Evolutionary conservation across 805 yeast species (phyloP), one percentile per base, ranked within the genome.

Genomic region (Teunomyces pallodes): DNA sequence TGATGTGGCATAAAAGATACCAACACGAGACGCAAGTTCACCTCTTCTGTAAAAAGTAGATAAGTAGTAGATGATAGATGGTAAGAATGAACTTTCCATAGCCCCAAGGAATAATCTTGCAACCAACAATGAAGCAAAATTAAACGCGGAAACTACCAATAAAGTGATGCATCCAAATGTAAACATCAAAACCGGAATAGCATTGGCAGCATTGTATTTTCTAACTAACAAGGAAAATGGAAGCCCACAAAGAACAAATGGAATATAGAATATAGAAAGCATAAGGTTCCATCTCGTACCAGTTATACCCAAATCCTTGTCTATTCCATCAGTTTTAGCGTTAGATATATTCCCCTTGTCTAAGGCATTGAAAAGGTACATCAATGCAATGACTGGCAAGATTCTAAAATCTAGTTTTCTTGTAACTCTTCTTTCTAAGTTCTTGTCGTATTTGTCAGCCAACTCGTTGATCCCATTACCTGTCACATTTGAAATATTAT

Each of bases 341-440:
- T 77, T 76, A 12, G 76, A 69, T 42, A 77, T 75, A 52, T 77
- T 77, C 12, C 79, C 77, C 51, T 73, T 74, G 55, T 77, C 80
- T 46, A 77, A 65, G 10, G 78, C 74, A 52, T 74, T 74, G 61
- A 75, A 76, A 31, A 77, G 63, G 50, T 77, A 77, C 74, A 75
- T 69, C 26, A 74, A 29, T 14, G 80, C 72, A 45, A 75, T 64
- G 40, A 74, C 60, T 1, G 81, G 81, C 24, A 77, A 59, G 27
- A 77, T 72, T 46, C 71, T 59, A 38, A 67, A 42, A 52, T 77
- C 82, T 16, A 77, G 62, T 55, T 76, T 77, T 45, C 74, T 58
- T 38, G 68, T 61, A 12, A 71, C 58, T n/a, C 59, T 49, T 27
- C 63, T 57, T 48, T 70, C 74, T 31, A 62, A 52, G 8, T 35